Conservation (phyloP, 2,329 filamentous ascomycete genomes). For the Purpureocillium takamizusanense region DNA sequence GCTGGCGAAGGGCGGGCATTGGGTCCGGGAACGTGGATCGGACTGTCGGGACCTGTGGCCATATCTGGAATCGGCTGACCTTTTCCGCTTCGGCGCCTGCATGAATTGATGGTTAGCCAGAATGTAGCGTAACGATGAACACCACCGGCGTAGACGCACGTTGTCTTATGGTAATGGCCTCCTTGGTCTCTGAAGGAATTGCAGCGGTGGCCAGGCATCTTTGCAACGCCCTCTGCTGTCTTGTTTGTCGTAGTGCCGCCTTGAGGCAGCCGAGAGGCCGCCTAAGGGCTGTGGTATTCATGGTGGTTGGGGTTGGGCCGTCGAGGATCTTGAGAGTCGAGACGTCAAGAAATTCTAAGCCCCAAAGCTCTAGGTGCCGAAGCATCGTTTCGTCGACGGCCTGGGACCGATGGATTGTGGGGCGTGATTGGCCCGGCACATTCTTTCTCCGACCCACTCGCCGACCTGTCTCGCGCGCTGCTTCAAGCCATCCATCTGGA, state of each 20-base stretch:
- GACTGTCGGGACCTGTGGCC: conserved; percentile 47
- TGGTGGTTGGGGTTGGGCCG: conserved; percentile 20
- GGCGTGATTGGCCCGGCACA: conserved; percentile 27
- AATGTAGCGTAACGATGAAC: neutral
- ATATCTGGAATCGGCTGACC: conserved; percentile 37
- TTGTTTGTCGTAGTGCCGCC: conserved; percentile 48
- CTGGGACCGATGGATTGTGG: conserved; percentile 7
- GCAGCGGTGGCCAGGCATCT: conserved; percentile 39
- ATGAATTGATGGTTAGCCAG: conserved; percentile 9
- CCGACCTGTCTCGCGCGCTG: neutral
- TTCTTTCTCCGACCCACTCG: conserved; percentile 19
- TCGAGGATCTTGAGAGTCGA: neutral
- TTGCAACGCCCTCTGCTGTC: conserved; percentile 34
- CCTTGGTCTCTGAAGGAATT: conserved; percentile 12
- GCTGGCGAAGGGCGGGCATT: conserved; percentile 54
- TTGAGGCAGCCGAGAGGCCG: conserved; percentile 67
- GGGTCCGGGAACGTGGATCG: conserved; percentile 54
- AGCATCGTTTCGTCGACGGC: neutral
- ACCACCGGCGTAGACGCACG: conserved; percentile 17
- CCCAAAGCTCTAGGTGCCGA: conserved; percentile 10
- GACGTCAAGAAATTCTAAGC: neutral
- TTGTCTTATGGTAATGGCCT: conserved; percentile 22
- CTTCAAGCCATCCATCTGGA: conserved; percentile 4
- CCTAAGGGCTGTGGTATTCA: conserved; percentile 53
- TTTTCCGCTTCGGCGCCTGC: conserved; percentile 25